Evolutionary conservation across 2,329 filamentous ascomycete genomes (phyloP).

Genomic region (Diaporthe sp.): DNA sequence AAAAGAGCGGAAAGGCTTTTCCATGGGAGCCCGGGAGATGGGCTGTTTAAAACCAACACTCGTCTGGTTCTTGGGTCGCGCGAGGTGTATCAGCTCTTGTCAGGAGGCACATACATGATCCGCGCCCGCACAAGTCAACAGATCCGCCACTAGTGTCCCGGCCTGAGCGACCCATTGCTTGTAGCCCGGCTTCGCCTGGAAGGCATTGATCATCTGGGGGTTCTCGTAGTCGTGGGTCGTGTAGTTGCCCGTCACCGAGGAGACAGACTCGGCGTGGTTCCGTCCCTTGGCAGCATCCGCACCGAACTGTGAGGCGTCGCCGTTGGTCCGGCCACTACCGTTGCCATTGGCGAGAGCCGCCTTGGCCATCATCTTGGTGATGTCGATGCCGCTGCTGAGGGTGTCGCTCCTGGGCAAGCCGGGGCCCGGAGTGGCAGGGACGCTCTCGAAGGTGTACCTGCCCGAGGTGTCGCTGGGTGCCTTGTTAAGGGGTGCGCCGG

Average conservation of each 20-base stretch:
- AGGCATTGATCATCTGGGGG: conserved; percentile 66
- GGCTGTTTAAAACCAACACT: conserved; percentile 22
- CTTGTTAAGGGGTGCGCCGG: conserved; percentile 87
- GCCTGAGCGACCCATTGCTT: conserved; percentile 99
- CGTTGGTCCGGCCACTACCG: conserved; percentile 52
- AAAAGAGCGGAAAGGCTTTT: not conserved
- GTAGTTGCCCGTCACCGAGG: conserved; percentile 62
- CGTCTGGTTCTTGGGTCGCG: conserved; percentile 33
- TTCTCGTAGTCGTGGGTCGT: conserved; percentile 77
- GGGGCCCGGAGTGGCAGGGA: conserved; percentile 86
- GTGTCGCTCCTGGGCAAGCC: conserved; percentile 76
- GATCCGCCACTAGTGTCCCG: conserved; percentile 92
- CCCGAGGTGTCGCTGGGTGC: conserved; percentile 61
- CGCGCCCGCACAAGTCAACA: conserved; percentile 94
- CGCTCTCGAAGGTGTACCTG: conserved; percentile 91
- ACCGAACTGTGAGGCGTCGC: conserved; percentile 47
- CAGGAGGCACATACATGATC: conserved; percentile 77
- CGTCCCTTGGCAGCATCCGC: conserved; percentile 55
- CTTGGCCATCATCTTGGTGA: conserved; percentile 81
- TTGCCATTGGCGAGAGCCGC: conserved; percentile 69
- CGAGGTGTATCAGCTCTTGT: conserved; percentile 5
- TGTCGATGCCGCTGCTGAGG: conserved; percentile 76
- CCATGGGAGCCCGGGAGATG: not conserved
- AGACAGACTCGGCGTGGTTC: conserved; percentile 55
- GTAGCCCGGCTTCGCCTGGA: conserved; percentile 90